These are phyloP conservation scores for Chloris gayana DNA, from an alignment of 176 grass and related monocot species.

Conservation along the genomic window DNA sequence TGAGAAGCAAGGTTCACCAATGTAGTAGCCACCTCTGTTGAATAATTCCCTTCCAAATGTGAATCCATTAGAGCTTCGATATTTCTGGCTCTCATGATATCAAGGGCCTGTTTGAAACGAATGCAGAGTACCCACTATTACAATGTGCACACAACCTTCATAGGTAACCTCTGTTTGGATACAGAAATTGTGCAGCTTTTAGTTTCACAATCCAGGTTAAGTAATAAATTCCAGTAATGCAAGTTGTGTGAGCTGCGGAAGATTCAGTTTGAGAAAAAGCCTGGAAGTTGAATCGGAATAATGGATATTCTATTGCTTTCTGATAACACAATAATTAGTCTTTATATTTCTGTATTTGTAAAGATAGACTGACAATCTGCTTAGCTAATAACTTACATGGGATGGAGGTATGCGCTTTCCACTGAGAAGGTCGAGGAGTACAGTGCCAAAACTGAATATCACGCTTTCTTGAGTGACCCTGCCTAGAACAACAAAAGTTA, in stretches of 20 bases:
- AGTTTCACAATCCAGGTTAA: conserved; percentile 4
- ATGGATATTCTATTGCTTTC: not conserved
- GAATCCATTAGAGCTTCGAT: conserved; percentile 88
- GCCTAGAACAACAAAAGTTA: conserved; percentile 55
- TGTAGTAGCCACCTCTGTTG: conserved; percentile 77
- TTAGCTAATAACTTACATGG: conserved; percentile 66
- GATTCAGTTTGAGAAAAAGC: conserved; percentile 17
- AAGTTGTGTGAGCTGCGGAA: not conserved
- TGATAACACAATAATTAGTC: not conserved
- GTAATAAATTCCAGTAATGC: not conserved
- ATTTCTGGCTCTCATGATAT: conserved; percentile 83
- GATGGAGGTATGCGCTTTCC: conserved; percentile 94
- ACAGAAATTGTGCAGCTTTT: not conserved
- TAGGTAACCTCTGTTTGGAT: not conserved
- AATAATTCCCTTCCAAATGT: conserved; percentile 90
- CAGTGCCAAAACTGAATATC: conserved; percentile 96
- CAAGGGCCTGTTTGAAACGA: conserved; percentile 65
- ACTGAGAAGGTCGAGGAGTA: conserved; percentile 90
- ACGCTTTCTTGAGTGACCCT: conserved; percentile 93
- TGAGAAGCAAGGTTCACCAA: conserved; percentile 85
- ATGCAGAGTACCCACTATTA: conserved; percentile 24
- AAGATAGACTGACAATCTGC: not conserved
- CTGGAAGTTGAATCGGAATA: not conserved
- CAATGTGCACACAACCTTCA: not conserved
- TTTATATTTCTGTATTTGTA: conserved; percentile 10